Conservation (phyloP, 305 asterid genomes). For the Solanum chacoense region DNA sequence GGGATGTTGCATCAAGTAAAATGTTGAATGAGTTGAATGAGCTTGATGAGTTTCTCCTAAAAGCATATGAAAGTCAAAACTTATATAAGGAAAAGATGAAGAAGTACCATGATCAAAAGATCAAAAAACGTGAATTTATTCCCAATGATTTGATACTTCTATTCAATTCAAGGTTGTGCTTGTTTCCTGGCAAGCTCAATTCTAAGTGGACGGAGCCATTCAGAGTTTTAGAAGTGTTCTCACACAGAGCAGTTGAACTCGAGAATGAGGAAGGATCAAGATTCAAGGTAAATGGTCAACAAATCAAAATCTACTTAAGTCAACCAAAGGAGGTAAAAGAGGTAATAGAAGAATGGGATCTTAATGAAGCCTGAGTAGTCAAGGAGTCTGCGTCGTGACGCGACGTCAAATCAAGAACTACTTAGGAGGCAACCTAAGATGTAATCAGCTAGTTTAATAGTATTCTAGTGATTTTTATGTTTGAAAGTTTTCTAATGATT, state of each 20-base stretch:
- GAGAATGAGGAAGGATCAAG: too few relatives aligned
- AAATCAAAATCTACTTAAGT: background rate
- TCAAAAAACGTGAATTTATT: too few relatives aligned
- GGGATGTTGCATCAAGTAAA: background rate
- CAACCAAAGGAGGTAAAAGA: background rate
- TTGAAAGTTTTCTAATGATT: background rate
- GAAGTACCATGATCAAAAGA: background rate
- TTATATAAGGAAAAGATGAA: background rate
- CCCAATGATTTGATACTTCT: background rate
- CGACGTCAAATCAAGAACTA: background rate
- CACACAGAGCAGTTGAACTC: background rate
- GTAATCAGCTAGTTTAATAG: too few relatives aligned
- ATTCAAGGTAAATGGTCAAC: background rate
- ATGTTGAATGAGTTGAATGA: background rate
- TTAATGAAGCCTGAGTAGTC: background rate
- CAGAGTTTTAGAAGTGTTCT: background rate
- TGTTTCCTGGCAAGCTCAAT: background rate
- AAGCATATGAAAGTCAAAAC: background rate
- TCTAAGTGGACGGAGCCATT: background rate
- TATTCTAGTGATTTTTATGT: background rate
- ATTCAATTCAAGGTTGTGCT: background rate
- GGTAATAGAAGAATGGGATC: background rate
- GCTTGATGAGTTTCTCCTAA: background rate
- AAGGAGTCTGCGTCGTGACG: background rate
- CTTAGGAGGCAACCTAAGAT: background rate